Evolutionary conservation across 768 basidiomycete species (phyloP).

Genomic region (Termitomyces sp.): DNA sequence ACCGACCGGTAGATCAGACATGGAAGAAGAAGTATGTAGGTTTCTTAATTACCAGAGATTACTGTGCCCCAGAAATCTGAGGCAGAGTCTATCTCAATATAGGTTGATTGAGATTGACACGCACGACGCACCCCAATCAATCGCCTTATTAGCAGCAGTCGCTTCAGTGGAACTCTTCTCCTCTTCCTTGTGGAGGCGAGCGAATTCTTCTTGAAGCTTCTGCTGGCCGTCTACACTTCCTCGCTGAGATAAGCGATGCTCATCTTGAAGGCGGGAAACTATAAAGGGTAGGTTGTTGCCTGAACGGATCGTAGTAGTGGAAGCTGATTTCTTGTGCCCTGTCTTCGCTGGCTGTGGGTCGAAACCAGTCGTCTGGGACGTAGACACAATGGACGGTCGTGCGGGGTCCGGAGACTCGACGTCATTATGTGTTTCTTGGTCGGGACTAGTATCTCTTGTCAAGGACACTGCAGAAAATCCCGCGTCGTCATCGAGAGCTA

Average conservation of each 20-base stretch:
- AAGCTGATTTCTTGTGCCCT: conserved; percentile 62
- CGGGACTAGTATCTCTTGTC: conserved; percentile 18
- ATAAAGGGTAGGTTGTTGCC: conserved; percentile 51
- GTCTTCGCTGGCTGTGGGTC: conserved; percentile 19
- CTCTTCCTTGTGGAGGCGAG: conserved; percentile 57
- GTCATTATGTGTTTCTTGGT: conserved; percentile 3
- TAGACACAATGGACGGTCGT: conserved; percentile 5
- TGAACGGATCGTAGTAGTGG: conserved; percentile 55
- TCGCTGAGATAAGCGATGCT: conserved; percentile 35
- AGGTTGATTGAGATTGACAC: not conserved
- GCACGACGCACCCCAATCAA: conserved; percentile 71
- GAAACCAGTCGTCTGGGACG: conserved; percentile 8
- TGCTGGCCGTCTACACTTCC: conserved; percentile 61
- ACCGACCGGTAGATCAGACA: conserved; percentile 4
- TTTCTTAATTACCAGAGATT: conserved; percentile 60
- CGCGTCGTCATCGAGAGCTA: conserved; percentile 49
- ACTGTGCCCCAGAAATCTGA: conserved; percentile 96
- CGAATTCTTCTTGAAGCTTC: conserved; percentile 75
- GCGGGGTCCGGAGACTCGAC: conserved; percentile 14
- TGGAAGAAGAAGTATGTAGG: not conserved
- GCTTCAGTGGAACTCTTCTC: conserved; percentile 35
- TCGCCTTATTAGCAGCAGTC: conserved; percentile 37
- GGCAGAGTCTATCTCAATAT: not conserved
- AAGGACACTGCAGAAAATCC: conserved; percentile 34
- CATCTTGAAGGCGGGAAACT: conserved; percentile 47